These are phyloP conservation scores for Clonostachys chloroleuca DNA, from an alignment of 2,329 filamentous ascomycete species.

Conservation along the genomic window DNA sequence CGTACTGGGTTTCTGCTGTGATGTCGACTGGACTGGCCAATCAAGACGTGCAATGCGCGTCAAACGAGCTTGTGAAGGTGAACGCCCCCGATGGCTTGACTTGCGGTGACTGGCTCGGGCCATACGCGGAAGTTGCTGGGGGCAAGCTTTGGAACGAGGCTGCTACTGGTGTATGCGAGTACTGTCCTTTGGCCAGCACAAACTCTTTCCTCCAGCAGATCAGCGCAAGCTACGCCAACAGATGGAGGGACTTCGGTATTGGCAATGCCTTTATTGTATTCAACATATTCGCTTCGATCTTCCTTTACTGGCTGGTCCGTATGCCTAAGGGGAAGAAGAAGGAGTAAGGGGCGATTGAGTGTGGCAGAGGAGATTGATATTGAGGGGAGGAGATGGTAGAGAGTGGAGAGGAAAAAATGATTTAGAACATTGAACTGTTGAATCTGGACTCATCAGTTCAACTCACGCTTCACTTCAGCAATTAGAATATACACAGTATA, in stretches of 20 bases:
- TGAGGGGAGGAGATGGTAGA: too few species aligned
- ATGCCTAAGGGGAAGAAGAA: constrained; percentile 25
- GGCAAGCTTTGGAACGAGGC: constrained; percentile 51
- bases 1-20: constrained; percentile 19
- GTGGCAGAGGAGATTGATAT: too few species aligned
- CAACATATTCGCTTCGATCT: constrained; percentile 44
- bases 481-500: too few species aligned
- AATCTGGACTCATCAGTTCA: too few species aligned
- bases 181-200: constrained; percentile 31
- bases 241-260: constrained; percentile 55
- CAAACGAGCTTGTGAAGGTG: constrained; percentile 61
- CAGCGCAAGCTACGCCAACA: constrained; percentile 39
- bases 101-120: constrained; percentile 49
- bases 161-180: constrained; percentile 41
- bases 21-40: constrained; percentile 20
- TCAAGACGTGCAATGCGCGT: constrained; percentile 41
- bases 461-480: too few species aligned
- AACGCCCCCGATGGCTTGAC: constrained; percentile 47
- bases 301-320: constrained; percentile 43
- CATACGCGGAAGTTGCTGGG: constrained; percentile 35
- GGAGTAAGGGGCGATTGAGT: too few species aligned
- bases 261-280: constrained; percentile 49
- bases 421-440: too few species aligned
- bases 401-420: too few species aligned
- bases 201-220: constrained; percentile 32